phyloP scores from a whole-genome alignment of 2,329 filamentous ascomycete species.

The Scedosporium dehoogii region DNA sequence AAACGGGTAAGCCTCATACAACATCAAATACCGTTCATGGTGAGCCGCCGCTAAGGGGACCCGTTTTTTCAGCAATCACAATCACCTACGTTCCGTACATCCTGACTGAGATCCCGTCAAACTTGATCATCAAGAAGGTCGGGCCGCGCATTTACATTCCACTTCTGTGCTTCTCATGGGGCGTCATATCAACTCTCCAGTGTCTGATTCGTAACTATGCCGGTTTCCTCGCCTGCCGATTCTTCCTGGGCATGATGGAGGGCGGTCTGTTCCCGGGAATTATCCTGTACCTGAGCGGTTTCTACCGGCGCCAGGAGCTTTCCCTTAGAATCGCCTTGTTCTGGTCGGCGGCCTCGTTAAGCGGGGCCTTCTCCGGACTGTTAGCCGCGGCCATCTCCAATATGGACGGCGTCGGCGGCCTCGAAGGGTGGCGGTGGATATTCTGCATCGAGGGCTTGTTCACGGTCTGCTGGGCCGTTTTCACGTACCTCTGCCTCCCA shows the following conservation, averaged over 20 bases:
- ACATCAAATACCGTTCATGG: slow-evolving; percentile 52
- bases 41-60: slow-evolving; percentile 32
- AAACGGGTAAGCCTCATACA: slow-evolving; percentile 25
- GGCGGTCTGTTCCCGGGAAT: slow-evolving; percentile 59
- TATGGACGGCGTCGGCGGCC: slow-evolving; percentile 24
- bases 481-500: slow-evolving; percentile 44
- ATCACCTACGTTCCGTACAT: slow-evolving; percentile 25
- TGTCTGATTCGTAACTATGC: slow-evolving; percentile 43
- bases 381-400: not conserved
- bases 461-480: slow-evolving; percentile 40
- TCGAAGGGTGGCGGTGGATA: slow-evolving; percentile 53
- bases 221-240: slow-evolving; percentile 51
- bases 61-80: not conserved
- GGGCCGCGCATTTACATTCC: slow-evolving; percentile 53
- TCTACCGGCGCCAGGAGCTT: slow-evolving; percentile 51
- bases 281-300: slow-evolving; percentile 54
- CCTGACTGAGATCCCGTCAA: slow-evolving; percentile 44
- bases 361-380: slow-evolving; percentile 50
- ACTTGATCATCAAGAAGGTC: slow-evolving; percentile 51
- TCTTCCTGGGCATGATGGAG: slow-evolving; percentile 52
- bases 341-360: slow-evolving; percentile 56
- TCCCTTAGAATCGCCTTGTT: slow-evolving; percentile 57
- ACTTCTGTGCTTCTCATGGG: slow-evolving; percentile 45
- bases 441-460: slow-evolving; percentile 50
- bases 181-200: slow-evolving; percentile 45